These are phyloP conservation scores for Coccomyxa sp. DNA, from an alignment of 139 green algal species.

Conservation along the genomic window DNA sequence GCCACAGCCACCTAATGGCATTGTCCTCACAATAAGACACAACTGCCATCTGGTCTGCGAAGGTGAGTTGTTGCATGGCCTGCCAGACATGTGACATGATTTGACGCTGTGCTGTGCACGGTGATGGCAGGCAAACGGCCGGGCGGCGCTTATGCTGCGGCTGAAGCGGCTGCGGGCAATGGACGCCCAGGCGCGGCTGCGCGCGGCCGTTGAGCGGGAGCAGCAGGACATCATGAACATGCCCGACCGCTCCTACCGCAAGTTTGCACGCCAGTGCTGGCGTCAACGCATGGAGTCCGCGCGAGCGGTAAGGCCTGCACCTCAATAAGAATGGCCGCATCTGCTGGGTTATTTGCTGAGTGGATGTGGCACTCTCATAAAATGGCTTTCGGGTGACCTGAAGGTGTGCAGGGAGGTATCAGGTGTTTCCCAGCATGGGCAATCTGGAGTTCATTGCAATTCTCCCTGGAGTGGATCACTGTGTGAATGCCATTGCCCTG, in stretches of 20 bases:
- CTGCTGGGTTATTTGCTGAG: background rate
- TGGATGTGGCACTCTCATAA: background rate
- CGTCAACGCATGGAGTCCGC: slow-evolving; percentile 39
- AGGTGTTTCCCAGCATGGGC: background rate
- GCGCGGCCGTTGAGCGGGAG: slow-evolving; percentile 28
- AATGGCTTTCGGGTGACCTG: background rate
- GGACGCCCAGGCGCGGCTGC: slow-evolving; percentile 13
- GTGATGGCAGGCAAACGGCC: background rate
- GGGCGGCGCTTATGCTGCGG: slow-evolving; percentile 19
- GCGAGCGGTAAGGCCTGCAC: slow-evolving; percentile 1
- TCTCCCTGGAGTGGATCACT: background rate
- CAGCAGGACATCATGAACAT: slow-evolving; percentile 64
- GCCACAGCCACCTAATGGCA: no score
- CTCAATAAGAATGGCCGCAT: background rate
- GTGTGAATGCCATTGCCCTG: no score
- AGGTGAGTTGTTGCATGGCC: no score
- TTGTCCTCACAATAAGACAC: no score
- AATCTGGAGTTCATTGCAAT: background rate
- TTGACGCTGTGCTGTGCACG: background rate
- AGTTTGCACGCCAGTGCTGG: slow-evolving; percentile 47
- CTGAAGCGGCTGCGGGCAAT: slow-evolving; percentile 28
- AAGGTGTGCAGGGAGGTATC: background rate
- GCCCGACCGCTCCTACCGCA: slow-evolving; percentile 72
- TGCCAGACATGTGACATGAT: no score
- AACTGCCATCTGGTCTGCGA: no score